Evolutionary conservation across 2,329 filamentous ascomycete species (phyloP), one percentile per base, ranked within the genome.

Genomic region (Diaporthe citri): DNA sequence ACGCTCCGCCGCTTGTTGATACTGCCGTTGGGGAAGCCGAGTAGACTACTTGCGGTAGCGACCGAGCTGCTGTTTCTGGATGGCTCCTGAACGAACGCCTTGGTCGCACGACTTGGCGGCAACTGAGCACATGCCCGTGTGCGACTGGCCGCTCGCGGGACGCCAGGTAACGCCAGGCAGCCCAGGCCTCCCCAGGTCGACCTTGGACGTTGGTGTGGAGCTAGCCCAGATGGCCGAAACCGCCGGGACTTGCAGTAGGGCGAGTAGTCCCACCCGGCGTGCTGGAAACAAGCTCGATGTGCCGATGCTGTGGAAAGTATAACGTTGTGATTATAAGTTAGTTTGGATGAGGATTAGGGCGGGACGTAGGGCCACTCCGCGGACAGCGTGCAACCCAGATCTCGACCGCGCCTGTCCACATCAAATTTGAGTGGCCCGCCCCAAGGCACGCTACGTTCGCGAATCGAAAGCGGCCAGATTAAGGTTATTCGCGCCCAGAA

Each of bases 211-310:
- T 41, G 31, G 64, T n/a, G 34, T 55, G 64, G 64, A 28, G 46
- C 64, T 67, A 67, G 46, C 46, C 64, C 48, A 39, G 48, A 15
- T 55, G 22, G 34, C 10, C 64, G 64, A 69, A 69, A 69, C 64
- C 46, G 48, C 34, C 64, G 48, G 48, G 17, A 55, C 64, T 9
- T 41, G 64, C 64, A 69, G 64, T 69, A 28, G 34, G 64, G 64
- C 48, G 46, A 69, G 34, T 55, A 41, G 64, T 41, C 5, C n/a
- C 36, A 69, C 41, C 64, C 64, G 36, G 48, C 48, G 64, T 39
- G 64, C 64, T 69, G 64, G 64, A 69, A 55, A 69, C 28, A 69
- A 69, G 64, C 64, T 55, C 64, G 34, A 51, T 41, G 64, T 69
- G 48, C 64, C 64, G 64, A 55, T 28, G 48, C 48, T n/a, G 22